Conservation (phyloP, 176 grass and related monocot species). For the Aegilops sharonensis region DNA sequence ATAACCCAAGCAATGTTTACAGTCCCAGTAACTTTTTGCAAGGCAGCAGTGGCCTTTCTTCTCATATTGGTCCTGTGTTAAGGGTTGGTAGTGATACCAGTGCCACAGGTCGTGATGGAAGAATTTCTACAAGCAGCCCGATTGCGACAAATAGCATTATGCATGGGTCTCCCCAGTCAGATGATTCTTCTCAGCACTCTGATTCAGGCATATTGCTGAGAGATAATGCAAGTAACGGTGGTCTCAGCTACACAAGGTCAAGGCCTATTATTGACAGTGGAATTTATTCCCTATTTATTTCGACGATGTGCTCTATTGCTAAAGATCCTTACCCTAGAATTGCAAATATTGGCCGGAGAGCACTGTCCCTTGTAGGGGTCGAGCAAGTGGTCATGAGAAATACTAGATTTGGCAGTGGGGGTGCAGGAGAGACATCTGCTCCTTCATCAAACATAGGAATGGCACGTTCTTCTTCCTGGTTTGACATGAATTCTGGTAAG, state of each 20-base stretch:
- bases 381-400: conserved; percentile 81
- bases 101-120: conserved; percentile 60
- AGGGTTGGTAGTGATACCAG: conserved; percentile 80
- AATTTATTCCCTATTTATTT: conserved; percentile 82
- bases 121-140: conserved; percentile 69
- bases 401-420: conserved; percentile 64
- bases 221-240: conserved; percentile 76
- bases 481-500: conserved; percentile 93
- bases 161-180: conserved; percentile 87
- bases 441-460: conserved; percentile 67
- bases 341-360: conserved; percentile 60
- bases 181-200: conserved; percentile 93
- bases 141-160: conserved; percentile 62
- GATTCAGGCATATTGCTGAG: conserved; percentile 80
- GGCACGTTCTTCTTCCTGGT: conserved; percentile 93
- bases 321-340: conserved; percentile 91
- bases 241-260: conserved; percentile 54
- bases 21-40: conserved; percentile 52
- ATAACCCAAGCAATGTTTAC: conserved; percentile 50
- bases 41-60: conserved; percentile 44
- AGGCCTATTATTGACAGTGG: conserved; percentile 53
- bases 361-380: conserved; percentile 79
- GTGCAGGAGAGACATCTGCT: conserved; percentile 63
- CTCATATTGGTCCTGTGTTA: conserved; percentile 76
- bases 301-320: conserved; percentile 73